A percentile compares a stretch with the other conserved stretches of the same genome.
Conservation (phyloP, 306 rosid species). For the Delonix regia region DNA sequence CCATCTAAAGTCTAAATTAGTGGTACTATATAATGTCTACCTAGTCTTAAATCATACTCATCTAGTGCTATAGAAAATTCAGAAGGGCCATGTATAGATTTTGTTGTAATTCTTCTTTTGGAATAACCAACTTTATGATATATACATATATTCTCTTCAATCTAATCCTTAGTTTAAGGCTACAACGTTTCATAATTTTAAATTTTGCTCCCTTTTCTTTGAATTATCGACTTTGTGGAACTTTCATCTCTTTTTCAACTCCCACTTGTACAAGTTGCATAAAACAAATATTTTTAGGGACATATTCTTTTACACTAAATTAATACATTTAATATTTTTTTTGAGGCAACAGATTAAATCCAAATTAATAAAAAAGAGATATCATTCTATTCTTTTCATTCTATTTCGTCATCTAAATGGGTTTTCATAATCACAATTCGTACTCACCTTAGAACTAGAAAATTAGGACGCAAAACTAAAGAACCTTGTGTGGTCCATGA, state of each 20-base stretch:
- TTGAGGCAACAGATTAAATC: no score
- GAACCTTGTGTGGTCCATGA: conserved; percentile 35
- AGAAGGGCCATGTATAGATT: background rate
- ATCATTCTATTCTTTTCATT: background rate
- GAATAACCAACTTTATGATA: background rate
- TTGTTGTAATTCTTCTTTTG: background rate
- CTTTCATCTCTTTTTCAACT: background rate
- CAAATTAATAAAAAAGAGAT: no score
- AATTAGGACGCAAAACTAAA: background rate
- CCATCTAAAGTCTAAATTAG: background rate
- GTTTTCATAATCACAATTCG: background rate
- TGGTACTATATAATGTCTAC: background rate
- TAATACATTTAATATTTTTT: background rate
- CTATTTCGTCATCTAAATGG: no score
- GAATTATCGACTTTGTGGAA: background rate
- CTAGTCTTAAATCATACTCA: background rate
- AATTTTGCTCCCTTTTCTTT: background rate
- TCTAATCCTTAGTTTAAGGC: background rate
- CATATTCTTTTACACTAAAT: no score
- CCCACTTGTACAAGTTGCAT: background rate
- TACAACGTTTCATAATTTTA: background rate
- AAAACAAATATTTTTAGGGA: no score
- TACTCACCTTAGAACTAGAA: background rate
- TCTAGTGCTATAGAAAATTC: background rate
- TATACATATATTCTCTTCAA: background rate